Evolutionary conservation across 2,329 filamentous ascomycete species (phyloP), one percentile per base, ranked within the genome.

Genomic region (Apiospora saccharicola): DNA sequence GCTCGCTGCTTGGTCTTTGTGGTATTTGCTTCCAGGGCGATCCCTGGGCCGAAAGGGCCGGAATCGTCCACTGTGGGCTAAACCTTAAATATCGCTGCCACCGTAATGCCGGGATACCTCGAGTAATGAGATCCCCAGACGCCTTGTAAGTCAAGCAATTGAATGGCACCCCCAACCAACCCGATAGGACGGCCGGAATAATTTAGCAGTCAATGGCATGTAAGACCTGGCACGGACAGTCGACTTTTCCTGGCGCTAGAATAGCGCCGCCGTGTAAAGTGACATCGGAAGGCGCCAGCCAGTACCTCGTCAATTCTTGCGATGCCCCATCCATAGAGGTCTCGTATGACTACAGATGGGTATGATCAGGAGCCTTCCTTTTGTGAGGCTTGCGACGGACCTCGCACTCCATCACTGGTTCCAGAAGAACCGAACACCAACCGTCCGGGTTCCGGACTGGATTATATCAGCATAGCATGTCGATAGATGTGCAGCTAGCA

Each of bases 61-160:
- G 53, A 61, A 61, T 37, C 26, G 34, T 61, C 30, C 53, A 61
- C 30, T 37, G 53, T 61, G 53, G 53, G 34, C 34, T 34, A 61
- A 61, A 61, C 53, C 53, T 61, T 61, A 61, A 61, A 30, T 7
- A n/a, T 34, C 26, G 53, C 53, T 61, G 26, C 53, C 53, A 57
- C 53, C 26, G 53, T 30, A 26, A 6, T 57, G 14, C 53, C 19
- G 26, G 53, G 53, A 61, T 61, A 10, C 53, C 30, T 37, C 19
- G 12, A 22, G 53, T 22, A 37, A 12, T 30, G 8, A 10, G 19
- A 30, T 30, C 16, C 8, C 30, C 19, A 34, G 19, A 41, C 37
- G 37, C 37, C 8, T 41, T 41, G 37, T 10, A 19, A 61, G 37
- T 16, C 53, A 61, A 22, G 30, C 26, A 34, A 5, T 34, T 37